These are phyloP conservation scores for Pyricularia sp. DNA, from an alignment of 2,329 filamentous ascomycete genomes.

Conservation along the genomic window DNA sequence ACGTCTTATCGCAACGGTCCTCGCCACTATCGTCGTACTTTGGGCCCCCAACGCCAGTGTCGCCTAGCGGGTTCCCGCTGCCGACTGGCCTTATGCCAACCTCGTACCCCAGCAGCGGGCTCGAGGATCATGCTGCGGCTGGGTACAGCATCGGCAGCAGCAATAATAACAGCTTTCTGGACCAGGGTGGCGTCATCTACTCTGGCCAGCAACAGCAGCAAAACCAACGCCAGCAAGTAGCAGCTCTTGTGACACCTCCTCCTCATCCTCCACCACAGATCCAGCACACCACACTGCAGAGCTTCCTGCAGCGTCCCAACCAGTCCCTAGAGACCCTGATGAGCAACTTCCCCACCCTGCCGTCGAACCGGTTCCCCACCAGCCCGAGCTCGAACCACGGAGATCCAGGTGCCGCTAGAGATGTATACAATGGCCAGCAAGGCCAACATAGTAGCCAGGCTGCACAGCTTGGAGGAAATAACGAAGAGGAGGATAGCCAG, in stretches of 20 bases:
- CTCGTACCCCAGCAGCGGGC: neutral
- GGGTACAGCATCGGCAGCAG: neutral
- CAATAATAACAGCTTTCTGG: neutral
- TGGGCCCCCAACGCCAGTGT: neutral
- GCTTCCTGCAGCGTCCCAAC: neutral
- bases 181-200: neutral
- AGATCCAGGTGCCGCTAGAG: neutral
- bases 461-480: neutral
- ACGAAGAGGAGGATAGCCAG: neutral
- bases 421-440: neutral
- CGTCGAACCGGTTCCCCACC: neutral
- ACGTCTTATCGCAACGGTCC: neutral
- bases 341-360: neutral
- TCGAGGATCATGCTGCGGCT: neutral
- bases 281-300: neutral
- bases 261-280: neutral
- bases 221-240: neutral
- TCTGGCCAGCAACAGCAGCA: neutral
- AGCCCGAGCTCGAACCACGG: neutral
- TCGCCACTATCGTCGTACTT: neutral
- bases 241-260: neutral
- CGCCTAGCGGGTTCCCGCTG: neutral
- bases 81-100: neutral
- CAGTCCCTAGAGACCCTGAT: neutral
- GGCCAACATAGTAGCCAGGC: neutral